Percentiles rank a stretch among this genome's conserved stretches.
Evolutionary conservation across 495 filamentous ascomycete species (phyloP).

Genomic region (Staphylotrichum tortipilum): DNA sequence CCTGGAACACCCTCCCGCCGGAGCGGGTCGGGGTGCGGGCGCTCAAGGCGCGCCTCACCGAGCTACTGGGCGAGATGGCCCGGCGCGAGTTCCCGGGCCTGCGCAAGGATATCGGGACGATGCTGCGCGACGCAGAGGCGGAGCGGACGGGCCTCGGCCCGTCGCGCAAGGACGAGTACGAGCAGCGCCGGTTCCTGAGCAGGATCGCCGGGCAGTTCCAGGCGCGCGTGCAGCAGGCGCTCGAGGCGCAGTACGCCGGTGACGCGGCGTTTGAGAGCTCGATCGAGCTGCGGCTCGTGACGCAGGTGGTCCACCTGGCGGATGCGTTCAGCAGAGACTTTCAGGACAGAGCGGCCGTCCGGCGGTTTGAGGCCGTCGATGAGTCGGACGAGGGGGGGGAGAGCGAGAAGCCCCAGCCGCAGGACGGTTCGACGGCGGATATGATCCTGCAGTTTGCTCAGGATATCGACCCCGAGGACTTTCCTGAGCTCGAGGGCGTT

Average conservation of each 20-base stretch:
- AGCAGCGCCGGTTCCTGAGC: constrained; percentile 38
- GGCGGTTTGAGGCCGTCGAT: neutral
- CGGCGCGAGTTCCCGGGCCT: constrained; percentile 43
- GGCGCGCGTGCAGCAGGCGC: constrained; percentile 26
- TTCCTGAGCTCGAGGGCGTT: constrained; percentile 13
- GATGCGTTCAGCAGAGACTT: constrained; percentile 13
- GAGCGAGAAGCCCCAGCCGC: neutral
- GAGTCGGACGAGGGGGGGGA: neutral
- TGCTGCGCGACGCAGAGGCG: constrained; percentile 25
- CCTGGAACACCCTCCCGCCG: constrained; percentile 36
- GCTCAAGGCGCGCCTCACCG: constrained; percentile 33
- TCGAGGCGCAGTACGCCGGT: constrained; percentile 34
- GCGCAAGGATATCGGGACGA: constrained; percentile 31
- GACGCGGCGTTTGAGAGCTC: constrained; percentile 30
- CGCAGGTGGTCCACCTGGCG: constrained; percentile 28
- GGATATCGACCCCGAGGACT: neutral
- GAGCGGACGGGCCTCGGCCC: constrained; percentile 35
- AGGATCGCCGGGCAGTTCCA: constrained; percentile 37
- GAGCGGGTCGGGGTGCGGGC: constrained; percentile 44
- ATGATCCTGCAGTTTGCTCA: neutral
- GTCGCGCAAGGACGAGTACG: constrained; percentile 29
- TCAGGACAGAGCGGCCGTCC: neutral
- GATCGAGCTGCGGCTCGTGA: constrained; percentile 32
- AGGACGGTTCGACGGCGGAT: neutral
- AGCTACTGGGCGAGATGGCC: constrained; percentile 36